Evolutionary conservation across 805 yeast species (phyloP), one percentile per base, ranked within the genome.

Genomic region (Pichia eremophila): DNA sequence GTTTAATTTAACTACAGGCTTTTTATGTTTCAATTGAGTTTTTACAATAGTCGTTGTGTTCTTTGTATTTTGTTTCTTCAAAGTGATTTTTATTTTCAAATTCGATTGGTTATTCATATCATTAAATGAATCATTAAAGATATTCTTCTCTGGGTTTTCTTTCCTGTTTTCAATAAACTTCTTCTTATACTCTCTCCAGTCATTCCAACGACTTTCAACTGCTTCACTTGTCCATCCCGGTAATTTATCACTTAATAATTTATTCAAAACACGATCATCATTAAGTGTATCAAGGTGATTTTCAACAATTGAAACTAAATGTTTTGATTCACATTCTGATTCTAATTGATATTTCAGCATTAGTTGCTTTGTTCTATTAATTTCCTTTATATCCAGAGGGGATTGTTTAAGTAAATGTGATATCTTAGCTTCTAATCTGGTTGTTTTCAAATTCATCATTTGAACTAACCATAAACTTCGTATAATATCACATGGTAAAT

Each of bases 401-500:
- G 18, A 31, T 31, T 28, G 34, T 11, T 31, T 39, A 12, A 41
- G 19, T 12, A 51, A 10, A 4, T 19, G 28, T 15, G 37, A 37
- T 4, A 58, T 41, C 34, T 50, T 46, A 4, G 34, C 9, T 45
- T 55, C 52, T 6, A 55, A 28, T 14, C 51, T 48, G 7, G 57
- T 59, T 27, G 53, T 57, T 39, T 55, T 51, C 29, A 67, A 43
- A 29, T 60, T 55, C 39, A 67, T 51, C 17, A 60, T 58, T 48
- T 67, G 71, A 6, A 64, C 58, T 10, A 67, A 36, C 71, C 71
- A 67, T 41, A 67, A 46, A 4, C 66, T 63, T 39, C 69, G 50
- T 19, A 64, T 66, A 9, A 67, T 51, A 45, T 67, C 71, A 49
- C 71, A 67, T 1, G 71, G 71, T 15, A 67, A 46, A 48, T 67